phyloP scores from a whole-genome alignment of 768 basidiomycete genomes.

The Naganishia onofrii region DNA sequence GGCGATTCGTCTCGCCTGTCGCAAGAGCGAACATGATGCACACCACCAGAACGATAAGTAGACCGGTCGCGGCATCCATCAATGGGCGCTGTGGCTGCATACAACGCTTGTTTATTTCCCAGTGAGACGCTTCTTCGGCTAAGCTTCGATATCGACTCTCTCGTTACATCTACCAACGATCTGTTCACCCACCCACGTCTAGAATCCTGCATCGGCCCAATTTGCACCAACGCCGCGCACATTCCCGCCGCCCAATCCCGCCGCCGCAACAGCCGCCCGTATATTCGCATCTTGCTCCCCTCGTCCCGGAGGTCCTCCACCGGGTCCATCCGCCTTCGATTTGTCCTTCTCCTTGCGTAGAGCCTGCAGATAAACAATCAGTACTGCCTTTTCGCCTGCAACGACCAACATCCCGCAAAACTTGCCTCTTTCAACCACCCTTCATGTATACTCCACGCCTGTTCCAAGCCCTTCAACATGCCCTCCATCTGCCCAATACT shows the following conservation, averaged over 20 bases:
- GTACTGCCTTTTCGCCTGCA: not conserved
- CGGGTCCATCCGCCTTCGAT: not conserved
- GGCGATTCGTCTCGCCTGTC: too few species aligned
- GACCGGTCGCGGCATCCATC: too few species aligned
- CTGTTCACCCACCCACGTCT: not conserved
- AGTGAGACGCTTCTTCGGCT: too few species aligned
- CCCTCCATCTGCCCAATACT: not conserved
- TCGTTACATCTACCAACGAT: too few species aligned
- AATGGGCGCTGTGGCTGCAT: too few species aligned
- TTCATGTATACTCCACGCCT: slow-evolving; percentile 22
- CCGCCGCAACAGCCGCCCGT: not conserved
- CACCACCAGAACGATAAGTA: too few species aligned
- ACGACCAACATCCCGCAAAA: not conserved
- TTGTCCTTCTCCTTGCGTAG: not conserved
- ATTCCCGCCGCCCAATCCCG: not conserved
- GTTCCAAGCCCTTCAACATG: slow-evolving; percentile 1
- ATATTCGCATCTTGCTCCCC: not conserved
- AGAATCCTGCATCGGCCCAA: slow-evolving; percentile 31
- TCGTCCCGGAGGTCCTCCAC: not conserved
- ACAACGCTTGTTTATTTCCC: too few species aligned
- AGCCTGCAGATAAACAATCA: not conserved
- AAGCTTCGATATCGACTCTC: too few species aligned
- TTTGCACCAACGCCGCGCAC: slow-evolving; percentile 30
- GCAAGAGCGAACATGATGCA: too few species aligned
- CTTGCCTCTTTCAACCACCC: slow-evolving; percentile 31